A percentile compares a stretch with the other conserved stretches of the same genome.
These are phyloP conservation scores for Botrytis medusae DNA, from an alignment of 2,329 filamentous ascomycete species.

Conservation along the genomic window DNA sequence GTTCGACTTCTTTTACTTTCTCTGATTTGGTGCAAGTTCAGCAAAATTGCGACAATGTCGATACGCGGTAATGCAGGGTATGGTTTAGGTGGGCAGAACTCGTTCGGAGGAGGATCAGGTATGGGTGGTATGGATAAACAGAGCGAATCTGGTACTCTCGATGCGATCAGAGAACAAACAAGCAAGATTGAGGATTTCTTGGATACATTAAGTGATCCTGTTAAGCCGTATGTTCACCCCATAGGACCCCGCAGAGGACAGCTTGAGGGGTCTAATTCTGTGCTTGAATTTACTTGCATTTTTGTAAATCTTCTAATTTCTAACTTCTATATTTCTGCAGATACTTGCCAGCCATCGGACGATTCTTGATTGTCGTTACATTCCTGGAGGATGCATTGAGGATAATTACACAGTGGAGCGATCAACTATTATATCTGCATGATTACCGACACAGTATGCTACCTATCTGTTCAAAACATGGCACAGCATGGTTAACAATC, in stretches of 20 bases:
- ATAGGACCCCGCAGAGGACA: conserved; percentile 23
- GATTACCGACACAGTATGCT: conserved; percentile 84
- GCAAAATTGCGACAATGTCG: conserved; percentile 47
- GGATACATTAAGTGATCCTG: conserved; percentile 81
- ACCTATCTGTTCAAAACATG: conserved; percentile 1
- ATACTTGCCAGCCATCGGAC: conserved; percentile 90
- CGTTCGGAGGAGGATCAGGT: conserved; percentile 40
- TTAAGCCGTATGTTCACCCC: conserved; percentile 78
- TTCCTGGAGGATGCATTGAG: conserved; percentile 95
- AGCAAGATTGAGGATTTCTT: conserved; percentile 97
- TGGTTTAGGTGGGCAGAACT: conserved; percentile 42
- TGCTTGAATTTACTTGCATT: neutral
- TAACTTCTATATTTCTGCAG: conserved; percentile 48
- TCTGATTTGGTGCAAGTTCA: conserved; percentile 32
- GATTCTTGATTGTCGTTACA: conserved; percentile 96
- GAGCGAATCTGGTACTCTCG: conserved; percentile 54
- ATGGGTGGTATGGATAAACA: conserved; percentile 35
- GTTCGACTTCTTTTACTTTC: neutral
- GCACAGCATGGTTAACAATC: conserved; percentile 22
- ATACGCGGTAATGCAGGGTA: conserved; percentile 55
- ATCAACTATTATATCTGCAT: conserved; percentile 89
- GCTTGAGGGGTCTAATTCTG: neutral
- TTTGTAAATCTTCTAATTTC: conserved; percentile 27
- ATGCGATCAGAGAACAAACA: conserved; percentile 88
- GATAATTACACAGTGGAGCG: conserved; percentile 96